Percentiles rank a stretch among this genome's conserved stretches.
Evolutionary conservation across 2,329 filamentous ascomycete genomes (phyloP).

Genomic region (Ophiostoma montium): DNA sequence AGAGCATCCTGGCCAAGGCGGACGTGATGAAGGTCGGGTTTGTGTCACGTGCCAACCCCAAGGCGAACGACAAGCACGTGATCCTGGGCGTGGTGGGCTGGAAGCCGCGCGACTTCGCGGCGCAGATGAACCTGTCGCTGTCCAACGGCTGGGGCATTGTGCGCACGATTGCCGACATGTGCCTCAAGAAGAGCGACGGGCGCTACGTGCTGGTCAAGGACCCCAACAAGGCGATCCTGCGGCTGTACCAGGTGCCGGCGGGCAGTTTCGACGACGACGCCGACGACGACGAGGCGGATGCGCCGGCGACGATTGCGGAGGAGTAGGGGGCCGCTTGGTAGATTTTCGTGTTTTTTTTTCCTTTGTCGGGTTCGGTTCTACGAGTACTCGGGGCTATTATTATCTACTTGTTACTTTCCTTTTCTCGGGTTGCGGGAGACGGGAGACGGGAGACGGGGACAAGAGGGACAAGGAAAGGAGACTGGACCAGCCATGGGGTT

Average conservation of each 20-base stretch:
- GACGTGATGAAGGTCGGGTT: constrained; percentile 99
- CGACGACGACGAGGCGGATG: constrained; percentile 26
- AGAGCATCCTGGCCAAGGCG: constrained; percentile 93
- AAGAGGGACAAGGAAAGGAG: too few relatives aligned
- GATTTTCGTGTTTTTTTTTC: too few relatives aligned
- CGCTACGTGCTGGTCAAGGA: constrained; percentile 79
- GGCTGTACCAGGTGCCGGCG: constrained; percentile 79
- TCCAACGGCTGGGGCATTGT: constrained; percentile 99
- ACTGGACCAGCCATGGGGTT: background rate
- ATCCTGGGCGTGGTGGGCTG: constrained; percentile 91
- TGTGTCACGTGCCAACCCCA: constrained; percentile 86
- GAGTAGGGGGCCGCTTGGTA: constrained; percentile 18
- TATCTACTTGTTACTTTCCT: too few relatives aligned
- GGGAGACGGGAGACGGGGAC: too few relatives aligned
- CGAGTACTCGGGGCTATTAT: too few relatives aligned
- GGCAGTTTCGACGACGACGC: constrained; percentile 83
- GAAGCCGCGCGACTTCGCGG: constrained; percentile 93
- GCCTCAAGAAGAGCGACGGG: constrained; percentile 60
- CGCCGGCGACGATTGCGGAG: constrained; percentile 8
- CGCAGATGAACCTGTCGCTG: constrained; percentile 94
- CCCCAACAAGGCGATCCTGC: constrained; percentile 90
- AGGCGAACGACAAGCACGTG: constrained; percentile 85
- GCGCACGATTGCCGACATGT: constrained; percentile 94
- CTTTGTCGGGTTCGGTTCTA: too few relatives aligned
- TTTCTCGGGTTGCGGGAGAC: too few relatives aligned